Evolutionary conservation across 140 eudicot genomes (phyloP).

Genomic region (Cichorium intybus): DNA sequence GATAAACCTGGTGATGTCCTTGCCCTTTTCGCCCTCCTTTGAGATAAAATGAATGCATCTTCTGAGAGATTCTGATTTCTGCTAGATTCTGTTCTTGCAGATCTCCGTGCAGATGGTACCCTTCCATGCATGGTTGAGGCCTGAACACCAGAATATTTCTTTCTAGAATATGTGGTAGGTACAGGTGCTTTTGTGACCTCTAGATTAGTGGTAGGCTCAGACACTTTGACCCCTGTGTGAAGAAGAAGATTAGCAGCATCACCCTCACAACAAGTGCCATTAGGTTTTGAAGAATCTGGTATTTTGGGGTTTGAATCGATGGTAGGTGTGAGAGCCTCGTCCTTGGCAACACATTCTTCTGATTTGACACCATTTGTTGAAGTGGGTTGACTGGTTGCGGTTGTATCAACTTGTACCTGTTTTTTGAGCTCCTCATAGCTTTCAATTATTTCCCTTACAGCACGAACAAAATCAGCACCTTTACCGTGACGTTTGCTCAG

Average conservation of each 20-base stretch:
- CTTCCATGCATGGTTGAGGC: constrained; percentile 29
- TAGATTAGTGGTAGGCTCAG: constrained; percentile 25
- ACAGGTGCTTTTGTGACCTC: constrained; percentile 34
- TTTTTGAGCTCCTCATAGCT: constrained; percentile 72
- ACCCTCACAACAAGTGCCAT: constrained; percentile 33
- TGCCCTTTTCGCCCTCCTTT: constrained; percentile 56
- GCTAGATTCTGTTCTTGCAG: constrained; percentile 40
- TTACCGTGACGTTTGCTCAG: constrained; percentile 78
- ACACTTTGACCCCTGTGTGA: constrained; percentile 18
- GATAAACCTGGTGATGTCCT: constrained; percentile 53
- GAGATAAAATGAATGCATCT: constrained; percentile 14
- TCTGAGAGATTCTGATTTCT: constrained; percentile 30
- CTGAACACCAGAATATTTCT: constrained; percentile 42
- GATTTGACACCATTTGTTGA: constrained; percentile 33
- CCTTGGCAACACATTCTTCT: constrained; percentile 43
- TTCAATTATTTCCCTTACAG: constrained; percentile 74
- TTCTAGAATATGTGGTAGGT: constrained; percentile 51
- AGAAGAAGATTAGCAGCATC: constrained; percentile 39
- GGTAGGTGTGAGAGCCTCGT: constrained; percentile 33
- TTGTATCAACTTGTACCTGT: constrained; percentile 35
- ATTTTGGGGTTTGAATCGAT: constrained; percentile 27
- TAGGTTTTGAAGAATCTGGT: constrained; percentile 31
- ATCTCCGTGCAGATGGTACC: constrained; percentile 50
- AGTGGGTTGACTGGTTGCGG: constrained; percentile 27
- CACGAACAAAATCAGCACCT: constrained; percentile 94